These are phyloP conservation scores for Basipetospora chlamydospora DNA, from an alignment of 2,329 filamentous ascomycete species.

Conservation along the genomic window DNA sequence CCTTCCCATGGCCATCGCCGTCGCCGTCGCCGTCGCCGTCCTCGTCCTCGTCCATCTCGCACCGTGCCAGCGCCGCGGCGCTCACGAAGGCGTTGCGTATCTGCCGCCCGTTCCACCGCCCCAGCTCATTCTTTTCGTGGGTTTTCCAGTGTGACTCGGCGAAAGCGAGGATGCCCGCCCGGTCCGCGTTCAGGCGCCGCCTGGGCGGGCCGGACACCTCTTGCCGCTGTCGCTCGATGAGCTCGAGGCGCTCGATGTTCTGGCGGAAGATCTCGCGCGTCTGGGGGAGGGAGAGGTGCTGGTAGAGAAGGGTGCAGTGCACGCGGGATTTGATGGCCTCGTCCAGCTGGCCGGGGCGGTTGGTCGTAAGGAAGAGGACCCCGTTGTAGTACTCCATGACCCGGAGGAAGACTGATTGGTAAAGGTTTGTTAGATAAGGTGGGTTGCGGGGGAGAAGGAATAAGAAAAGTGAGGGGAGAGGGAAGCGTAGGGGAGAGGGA, in stretches of 20 bases:
- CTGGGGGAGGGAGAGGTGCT: slow-evolving; percentile 21
- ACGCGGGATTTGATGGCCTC: slow-evolving; percentile 34
- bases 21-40: no score
- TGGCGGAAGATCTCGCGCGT: slow-evolving; percentile 25
- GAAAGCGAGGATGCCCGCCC: slow-evolving; percentile 21
- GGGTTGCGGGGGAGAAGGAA: no score
- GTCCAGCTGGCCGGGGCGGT: slow-evolving; percentile 31
- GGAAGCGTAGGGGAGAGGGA: no score
- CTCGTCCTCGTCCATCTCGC: slow-evolving; percentile 10
- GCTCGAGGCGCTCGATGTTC: slow-evolving; percentile 22
- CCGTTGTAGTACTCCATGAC: slow-evolving; percentile 32
- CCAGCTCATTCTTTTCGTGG: slow-evolving; percentile 12
- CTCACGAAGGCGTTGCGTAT: slow-evolving; percentile 23
- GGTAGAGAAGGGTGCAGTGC: slow-evolving; percentile 28
- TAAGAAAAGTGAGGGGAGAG: no score
- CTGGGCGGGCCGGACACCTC: slow-evolving; percentile 20
- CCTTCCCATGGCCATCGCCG: no score
- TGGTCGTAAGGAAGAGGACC: slow-evolving; percentile 34
- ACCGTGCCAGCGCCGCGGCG: slow-evolving; percentile 21
- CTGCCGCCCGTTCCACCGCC: slow-evolving; percentile 22
- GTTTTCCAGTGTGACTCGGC: slow-evolving; percentile 18
- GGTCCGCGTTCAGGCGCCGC: slow-evolving; percentile 19
- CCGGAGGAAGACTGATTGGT: slow-evolving; percentile 29
- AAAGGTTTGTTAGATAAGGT: no score
- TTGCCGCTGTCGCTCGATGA: slow-evolving; percentile 20